Percentiles rank a stretch among this genome's conserved stretches.
Conservation (phyloP, 352 stramenopile species). For the Pythium sp. region DNA sequence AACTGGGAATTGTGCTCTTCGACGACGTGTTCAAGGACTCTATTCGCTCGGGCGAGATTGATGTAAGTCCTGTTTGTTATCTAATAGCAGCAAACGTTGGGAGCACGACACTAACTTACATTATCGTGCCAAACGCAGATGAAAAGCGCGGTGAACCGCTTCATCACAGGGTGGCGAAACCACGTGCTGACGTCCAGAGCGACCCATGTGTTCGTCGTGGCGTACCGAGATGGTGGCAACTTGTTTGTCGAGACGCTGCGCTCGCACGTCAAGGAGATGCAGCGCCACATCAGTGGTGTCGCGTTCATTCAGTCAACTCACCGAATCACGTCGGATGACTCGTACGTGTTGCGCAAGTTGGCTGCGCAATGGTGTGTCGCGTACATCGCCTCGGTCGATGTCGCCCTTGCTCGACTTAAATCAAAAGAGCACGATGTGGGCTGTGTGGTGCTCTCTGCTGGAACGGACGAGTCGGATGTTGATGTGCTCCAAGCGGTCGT, state of each 20-base stretch:
- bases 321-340: slow-evolving; percentile 47
- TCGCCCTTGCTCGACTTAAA: slow-evolving; percentile 52
- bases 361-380: slow-evolving; percentile 65
- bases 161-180: slow-evolving; percentile 73
- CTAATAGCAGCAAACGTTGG: no score
- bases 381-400: slow-evolving; percentile 42
- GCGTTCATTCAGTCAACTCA: slow-evolving; percentile 67
- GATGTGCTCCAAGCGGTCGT: slow-evolving; percentile 52
- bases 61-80: slow-evolving; percentile 30
- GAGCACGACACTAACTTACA: no score
- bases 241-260: slow-evolving; percentile 59
- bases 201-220: slow-evolving; percentile 66
- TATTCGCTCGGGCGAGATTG: slow-evolving; percentile 38
- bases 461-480: slow-evolving; percentile 40
- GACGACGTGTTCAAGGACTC: slow-evolving; percentile 69
- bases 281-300: slow-evolving; percentile 65
- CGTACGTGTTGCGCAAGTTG: slow-evolving; percentile 65
- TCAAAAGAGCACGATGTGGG: slow-evolving; percentile 50
- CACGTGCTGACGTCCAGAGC: slow-evolving; percentile 59
- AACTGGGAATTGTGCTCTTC: slow-evolving; percentile 62
- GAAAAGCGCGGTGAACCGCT: slow-evolving; percentile 47
- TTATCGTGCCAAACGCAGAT: slow-evolving; percentile 26
- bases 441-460: slow-evolving; percentile 49
- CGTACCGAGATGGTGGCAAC: slow-evolving; percentile 52
- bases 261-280: slow-evolving; percentile 59